Conservation (phyloP, 768 basidiomycete genomes). For the Boletus rubroflammeus region DNA sequence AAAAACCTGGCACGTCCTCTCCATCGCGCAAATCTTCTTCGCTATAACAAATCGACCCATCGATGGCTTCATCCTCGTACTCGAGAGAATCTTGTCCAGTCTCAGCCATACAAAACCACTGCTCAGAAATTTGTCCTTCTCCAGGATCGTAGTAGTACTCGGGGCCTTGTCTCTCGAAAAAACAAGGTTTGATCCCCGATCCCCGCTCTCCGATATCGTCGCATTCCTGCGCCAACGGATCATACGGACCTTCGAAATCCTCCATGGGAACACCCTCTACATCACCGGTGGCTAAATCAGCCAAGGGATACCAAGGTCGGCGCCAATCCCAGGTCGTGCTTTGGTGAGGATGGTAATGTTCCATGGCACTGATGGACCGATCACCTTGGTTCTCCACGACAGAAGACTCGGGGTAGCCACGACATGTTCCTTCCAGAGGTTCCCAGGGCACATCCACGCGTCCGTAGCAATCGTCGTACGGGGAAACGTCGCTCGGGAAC, state of each 20-base stretch:
- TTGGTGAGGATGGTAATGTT: background rate
- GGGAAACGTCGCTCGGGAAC: conserved; percentile 12
- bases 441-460: background rate
- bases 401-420: background rate
- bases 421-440: background rate
- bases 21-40: background rate
- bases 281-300: background rate
- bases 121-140: background rate
- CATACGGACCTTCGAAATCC: background rate
- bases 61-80: background rate
- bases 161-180: background rate
- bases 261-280: background rate
- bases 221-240: conserved; percentile 3
- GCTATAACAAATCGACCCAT: background rate
- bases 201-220: background rate
- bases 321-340: conserved; percentile 1
- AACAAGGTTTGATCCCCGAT: background rate
- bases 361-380: background rate
- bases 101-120: background rate
- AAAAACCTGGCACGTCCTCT: conserved; percentile 30
- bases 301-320: background rate
- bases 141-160: background rate
- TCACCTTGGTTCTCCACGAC: background rate
- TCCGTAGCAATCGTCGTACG: conserved; percentile 2
- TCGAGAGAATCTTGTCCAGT: background rate